Evolutionary conservation across 2,329 filamentous ascomycete species (phyloP), one percentile per base, ranked within the genome.

Genomic region (Shiraia sp.): DNA sequence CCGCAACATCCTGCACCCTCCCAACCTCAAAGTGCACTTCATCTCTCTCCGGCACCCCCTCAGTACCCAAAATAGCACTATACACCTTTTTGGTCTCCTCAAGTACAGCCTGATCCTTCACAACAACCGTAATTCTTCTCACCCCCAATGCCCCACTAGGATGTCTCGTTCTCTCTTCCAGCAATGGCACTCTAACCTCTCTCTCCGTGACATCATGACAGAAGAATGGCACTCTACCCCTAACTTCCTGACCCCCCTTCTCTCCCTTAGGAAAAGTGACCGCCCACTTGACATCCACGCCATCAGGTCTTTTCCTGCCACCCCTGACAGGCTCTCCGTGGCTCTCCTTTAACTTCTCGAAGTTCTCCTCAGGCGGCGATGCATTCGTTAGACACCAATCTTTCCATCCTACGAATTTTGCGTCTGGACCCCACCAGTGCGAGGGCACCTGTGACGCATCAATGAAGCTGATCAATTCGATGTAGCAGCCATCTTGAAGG

Each of bases 381-480:
- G 15, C 12, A 17, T 56, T 61, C 2, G 59, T 67, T 0, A 66
- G 41, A 75, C 51, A 85, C 73, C 6, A 84, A 79, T 75, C 80
- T 82, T 69, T 86, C 85, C 49, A 86, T 2, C 64, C 74, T 29
- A 79, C 70, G 3, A 80, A 78, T 23, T 75, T 74, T 0, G 65
- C 50, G 8, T 78, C 74, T 0, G 65, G 59, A 1, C 79, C 82
- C 84, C 83, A 88, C 57, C 78, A 79, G 55, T 87, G 82, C 3
- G 77, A 72, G 6, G 65, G 53, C 4, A 70, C 67, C n/a, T 64
- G 53, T 24, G 65, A 59, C 29, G 72, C 75, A 14, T 78, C 62
- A 34, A 80, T 70, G 59, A 86, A 87, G 27, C 81, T 77, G 45
- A 86, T 83, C 36, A 87, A 70, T 58, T 88, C 84, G 38, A 88